A percentile compares a stretch with the other conserved stretches of the same genome.
These are phyloP conservation scores for Phlebiopsis flavidoalba DNA, from an alignment of 768 basidiomycete genomes.

Conservation along the genomic window DNA sequence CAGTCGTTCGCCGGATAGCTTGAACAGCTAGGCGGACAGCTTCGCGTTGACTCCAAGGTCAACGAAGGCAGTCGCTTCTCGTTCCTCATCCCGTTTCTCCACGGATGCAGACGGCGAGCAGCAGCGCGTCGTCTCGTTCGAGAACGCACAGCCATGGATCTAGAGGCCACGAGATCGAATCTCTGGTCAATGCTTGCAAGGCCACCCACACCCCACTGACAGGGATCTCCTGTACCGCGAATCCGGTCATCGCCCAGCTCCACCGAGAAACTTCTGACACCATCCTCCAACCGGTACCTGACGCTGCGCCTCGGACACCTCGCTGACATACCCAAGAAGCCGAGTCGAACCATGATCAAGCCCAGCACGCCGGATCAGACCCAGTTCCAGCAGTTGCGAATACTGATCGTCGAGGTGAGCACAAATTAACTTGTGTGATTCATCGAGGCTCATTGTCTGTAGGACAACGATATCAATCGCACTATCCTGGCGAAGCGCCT, in stretches of 20 bases:
- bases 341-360: constrained; percentile 1
- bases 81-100: constrained; percentile 62
- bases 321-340: background rate
- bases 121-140: constrained; percentile 20
- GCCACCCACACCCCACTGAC: constrained; percentile 24
- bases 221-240: background rate
- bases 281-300: background rate
- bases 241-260: background rate
- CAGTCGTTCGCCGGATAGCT: constrained; percentile 79
- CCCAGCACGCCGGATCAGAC: background rate
- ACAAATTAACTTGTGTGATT: background rate
- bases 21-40: constrained; percentile 72
- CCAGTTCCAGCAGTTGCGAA: constrained; percentile 29
- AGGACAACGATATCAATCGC: constrained; percentile 76
- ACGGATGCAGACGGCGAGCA: constrained; percentile 18
- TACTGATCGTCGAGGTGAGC: constrained; percentile 66
- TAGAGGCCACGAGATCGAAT: constrained; percentile 35
- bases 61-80: constrained; percentile 67
- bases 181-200: constrained; percentile 40
- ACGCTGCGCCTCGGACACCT: no score
- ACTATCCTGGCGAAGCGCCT: constrained; percentile 66
- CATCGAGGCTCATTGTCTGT: background rate
- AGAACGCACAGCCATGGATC: constrained; percentile 21
- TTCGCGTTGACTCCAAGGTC: constrained; percentile 71
- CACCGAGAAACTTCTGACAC: background rate